Base-by-base conservation (phyloP, 2,329 filamentous ascomycete genomes). In the Verticillium albo-atrum region DNA sequence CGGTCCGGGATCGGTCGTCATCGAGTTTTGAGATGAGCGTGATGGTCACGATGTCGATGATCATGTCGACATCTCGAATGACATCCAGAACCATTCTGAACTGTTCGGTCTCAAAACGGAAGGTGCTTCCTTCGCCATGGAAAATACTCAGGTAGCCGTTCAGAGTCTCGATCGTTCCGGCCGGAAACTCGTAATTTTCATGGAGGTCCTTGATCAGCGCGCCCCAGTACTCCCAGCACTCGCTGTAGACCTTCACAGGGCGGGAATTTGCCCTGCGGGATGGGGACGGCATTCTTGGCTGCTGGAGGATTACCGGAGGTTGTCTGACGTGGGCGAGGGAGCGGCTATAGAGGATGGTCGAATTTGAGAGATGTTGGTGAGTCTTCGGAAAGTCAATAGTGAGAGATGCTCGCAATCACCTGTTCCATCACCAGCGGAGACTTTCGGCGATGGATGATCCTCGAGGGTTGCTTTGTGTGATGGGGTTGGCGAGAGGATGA, bases 21-120 rank as follows among this genome's bases (percentile, higher is more conserved):
- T 30, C 50, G 3, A 26, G 17, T 6, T 56, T 58, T 17, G 54
- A 55, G 1, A 30, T 51, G 23, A 62, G 4, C 4, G 58, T 58
- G 17, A 62, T 56, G 6, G 58, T 55, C 25, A 58, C 34, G n/a
- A 62, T 60, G 17, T 47, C 52, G 30, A 56, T 6, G 28, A 62
- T 60, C 6, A 10, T 9, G 17, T 58, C 27, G 26, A 20, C 32
- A 2, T 20, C 3, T 9, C 58, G 60, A 7, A 56, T 37, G 1
- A 56, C 53, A 5, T 62, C 60, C 27, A 62, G 20, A 9, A 60
- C 34, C 15, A 62, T 58, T 6, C 56, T 58, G 52, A 53, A 58
- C 1, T 7, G 6, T 1, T 54, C 42, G 1, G 32, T 32, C 4
- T 42, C 34, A n/a, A 53, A 14, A 1, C 58, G 52, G 32, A 62